A percentile compares a stretch with the other conserved stretches of the same genome.
These are phyloP conservation scores for Amanita muscaria DNA, from an alignment of 768 basidiomycete genomes.

Conservation along the genomic window DNA sequence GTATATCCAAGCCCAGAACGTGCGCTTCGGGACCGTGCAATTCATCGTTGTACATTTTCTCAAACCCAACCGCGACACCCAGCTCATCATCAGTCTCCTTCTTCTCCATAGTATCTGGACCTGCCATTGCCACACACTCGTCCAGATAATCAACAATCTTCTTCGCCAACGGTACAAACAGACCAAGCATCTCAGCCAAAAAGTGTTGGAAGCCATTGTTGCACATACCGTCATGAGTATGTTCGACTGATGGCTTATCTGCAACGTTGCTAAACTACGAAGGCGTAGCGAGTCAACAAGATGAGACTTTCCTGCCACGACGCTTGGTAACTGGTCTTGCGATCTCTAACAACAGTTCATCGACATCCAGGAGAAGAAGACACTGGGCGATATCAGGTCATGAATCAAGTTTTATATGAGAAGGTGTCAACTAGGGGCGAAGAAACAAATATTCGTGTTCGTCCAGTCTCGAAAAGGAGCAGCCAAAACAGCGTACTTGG, in stretches of 20 bases:
- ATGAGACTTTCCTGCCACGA: constrained; percentile 95
- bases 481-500: constrained; percentile 90
- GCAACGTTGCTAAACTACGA: constrained; percentile 98
- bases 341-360: constrained; percentile 95
- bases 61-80: too few species aligned
- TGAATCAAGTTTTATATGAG: constrained; percentile 98
- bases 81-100: too few species aligned
- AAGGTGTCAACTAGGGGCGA: constrained; percentile 85
- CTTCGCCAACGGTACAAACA: too few species aligned
- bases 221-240: constrained; percentile 85
- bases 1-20: too few species aligned
- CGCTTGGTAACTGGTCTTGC: constrained; percentile 90
- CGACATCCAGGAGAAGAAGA: constrained; percentile 98
- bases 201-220: too few species aligned
- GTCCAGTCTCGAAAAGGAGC: constrained; percentile 99
- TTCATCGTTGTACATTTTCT: too few species aligned
- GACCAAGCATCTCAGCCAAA: too few species aligned
- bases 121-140: too few species aligned
- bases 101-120: too few species aligned
- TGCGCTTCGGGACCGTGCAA: too few species aligned
- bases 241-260: constrained; percentile 89
- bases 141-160: too few species aligned
- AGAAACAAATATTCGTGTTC: constrained; percentile 92
- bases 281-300: constrained; percentile 87
- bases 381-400: constrained; percentile 98